Conservation (phyloP, 805 yeast genomes). For the Candida maesae region DNA sequence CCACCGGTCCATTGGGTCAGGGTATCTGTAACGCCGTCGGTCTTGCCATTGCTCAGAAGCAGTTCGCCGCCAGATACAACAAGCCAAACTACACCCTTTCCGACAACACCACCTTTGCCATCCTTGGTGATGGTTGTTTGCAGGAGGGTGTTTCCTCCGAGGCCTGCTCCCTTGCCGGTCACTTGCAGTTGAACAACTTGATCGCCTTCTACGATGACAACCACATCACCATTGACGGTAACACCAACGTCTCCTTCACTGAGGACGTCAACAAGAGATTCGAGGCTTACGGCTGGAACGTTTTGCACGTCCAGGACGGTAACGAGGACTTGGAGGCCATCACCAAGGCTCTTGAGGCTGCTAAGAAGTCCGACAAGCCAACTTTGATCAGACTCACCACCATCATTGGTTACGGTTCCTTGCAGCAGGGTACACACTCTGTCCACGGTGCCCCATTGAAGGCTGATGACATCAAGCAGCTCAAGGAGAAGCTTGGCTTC, state of each 20-base stretch:
- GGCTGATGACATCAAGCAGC: slow-evolving; percentile 85
- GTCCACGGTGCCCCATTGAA: slow-evolving; percentile 97
- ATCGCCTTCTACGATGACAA: slow-evolving; percentile 95
- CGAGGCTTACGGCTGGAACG: slow-evolving; percentile 92
- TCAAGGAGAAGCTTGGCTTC: slow-evolving; percentile 56
- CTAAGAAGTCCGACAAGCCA: slow-evolving; percentile 83
- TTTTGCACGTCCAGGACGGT: slow-evolving; percentile 70
- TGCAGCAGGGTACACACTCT: slow-evolving; percentile 75
- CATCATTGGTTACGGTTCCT: slow-evolving; percentile 90
- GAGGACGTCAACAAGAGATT: slow-evolving; percentile 85
- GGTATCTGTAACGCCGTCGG: slow-evolving; percentile 96
- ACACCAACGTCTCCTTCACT: slow-evolving; percentile 82
- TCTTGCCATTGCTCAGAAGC: slow-evolving; percentile 88
- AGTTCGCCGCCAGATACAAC: slow-evolving; percentile 89
- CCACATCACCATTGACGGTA: slow-evolving; percentile 94
- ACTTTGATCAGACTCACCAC: slow-evolving; percentile 84
- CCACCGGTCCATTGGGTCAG: slow-evolving; percentile 98
- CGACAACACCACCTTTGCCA: slow-evolving; percentile 70
- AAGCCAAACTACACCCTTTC: slow-evolving; percentile 73
- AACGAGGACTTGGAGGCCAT: slow-evolving; percentile 72
- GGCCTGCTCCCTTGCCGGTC: slow-evolving; percentile 93
- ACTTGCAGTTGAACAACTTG: slow-evolving; percentile 85
- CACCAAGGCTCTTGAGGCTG: slow-evolving; percentile 69
- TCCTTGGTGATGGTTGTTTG: slow-evolving; percentile 96
- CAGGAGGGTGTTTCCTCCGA: slow-evolving; percentile 97